A percentile compares a stretch with the other conserved stretches of the same genome.
phyloP scores from a whole-genome alignment of 208 protist genomes.

The Sergeia podlipaevii region DNA sequence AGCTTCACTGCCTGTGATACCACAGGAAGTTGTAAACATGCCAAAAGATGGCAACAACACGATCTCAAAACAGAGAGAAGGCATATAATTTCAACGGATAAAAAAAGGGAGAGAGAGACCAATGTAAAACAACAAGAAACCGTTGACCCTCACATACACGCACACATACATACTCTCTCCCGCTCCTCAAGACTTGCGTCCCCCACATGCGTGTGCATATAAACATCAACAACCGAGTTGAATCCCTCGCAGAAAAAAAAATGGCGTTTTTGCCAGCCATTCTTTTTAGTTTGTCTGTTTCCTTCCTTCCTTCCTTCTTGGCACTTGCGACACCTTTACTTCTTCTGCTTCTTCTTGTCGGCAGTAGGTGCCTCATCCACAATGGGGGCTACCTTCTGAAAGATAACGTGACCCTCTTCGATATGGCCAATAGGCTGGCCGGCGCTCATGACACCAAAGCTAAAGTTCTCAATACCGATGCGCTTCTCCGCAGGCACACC shows the following conservation, averaged over 20 bases:
- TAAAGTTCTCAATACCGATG: slow-evolving; percentile 49
- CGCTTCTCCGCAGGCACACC: slow-evolving; percentile 63
- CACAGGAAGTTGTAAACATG: too few relatives aligned
- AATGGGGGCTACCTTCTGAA: slow-evolving; percentile 48
- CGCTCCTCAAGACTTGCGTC: too few relatives aligned
- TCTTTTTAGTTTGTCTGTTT: not conserved
- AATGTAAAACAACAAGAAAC: too few relatives aligned
- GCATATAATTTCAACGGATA: too few relatives aligned
- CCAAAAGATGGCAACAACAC: too few relatives aligned
- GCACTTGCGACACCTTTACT: slow-evolving; percentile 1
- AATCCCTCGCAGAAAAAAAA: slow-evolving; percentile 12
- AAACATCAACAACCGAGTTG: too few relatives aligned
- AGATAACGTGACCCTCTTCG: slow-evolving; percentile 63
- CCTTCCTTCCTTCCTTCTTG: slow-evolving; percentile 18
- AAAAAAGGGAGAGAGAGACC: too few relatives aligned
- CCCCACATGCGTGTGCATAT: too few relatives aligned
- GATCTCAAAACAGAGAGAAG: too few relatives aligned
- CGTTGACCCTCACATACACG: too few relatives aligned
- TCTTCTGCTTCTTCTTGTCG: slow-evolving; percentile 11
- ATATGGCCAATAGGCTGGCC: slow-evolving; percentile 52
- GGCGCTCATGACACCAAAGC: slow-evolving; percentile 55
- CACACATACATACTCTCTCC: too few relatives aligned
- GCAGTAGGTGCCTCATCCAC: slow-evolving; percentile 13
- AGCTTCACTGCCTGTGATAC: too few relatives aligned
- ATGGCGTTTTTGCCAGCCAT: not conserved